A percentile compares a stretch with the other conserved stretches of the same genome.
Conservation (phyloP, 2,329 filamentous ascomycete species). For the Arthrobotrys pseudoclavata region DNA sequence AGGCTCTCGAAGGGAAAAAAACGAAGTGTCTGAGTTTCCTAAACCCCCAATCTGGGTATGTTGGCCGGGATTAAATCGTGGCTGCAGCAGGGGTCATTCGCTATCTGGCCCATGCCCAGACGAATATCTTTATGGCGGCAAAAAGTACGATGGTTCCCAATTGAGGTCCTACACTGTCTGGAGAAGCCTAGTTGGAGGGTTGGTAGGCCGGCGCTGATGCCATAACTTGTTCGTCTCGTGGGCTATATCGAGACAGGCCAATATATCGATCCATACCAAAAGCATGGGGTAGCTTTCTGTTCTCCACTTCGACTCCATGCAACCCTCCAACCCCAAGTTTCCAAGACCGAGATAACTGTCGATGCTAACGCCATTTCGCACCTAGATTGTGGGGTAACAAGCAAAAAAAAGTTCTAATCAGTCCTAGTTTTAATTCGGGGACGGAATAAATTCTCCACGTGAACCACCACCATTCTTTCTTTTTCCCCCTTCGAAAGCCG, state of each 20-base stretch:
- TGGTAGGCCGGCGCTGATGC: background rate
- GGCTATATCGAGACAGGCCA: conserved; percentile 6
- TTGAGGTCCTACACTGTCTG: background rate
- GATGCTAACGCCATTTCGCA: conserved; percentile 35
- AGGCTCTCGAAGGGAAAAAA: background rate
- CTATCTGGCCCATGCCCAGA: conserved; percentile 24
- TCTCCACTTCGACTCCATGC: conserved; percentile 26
- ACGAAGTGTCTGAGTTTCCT: conserved; percentile 8
- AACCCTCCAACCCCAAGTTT: conserved; percentile 26
- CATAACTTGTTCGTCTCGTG: conserved; percentile 24
- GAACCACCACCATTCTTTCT: conserved; percentile 14
- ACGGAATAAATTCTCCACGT: conserved; percentile 31
- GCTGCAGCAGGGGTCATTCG: conserved; percentile 41
- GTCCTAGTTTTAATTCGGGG: conserved; percentile 10
- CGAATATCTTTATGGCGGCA: conserved; percentile 44
- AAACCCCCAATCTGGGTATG: conserved; percentile 5
- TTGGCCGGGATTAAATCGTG: conserved; percentile 27
- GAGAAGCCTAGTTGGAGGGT: conserved; percentile 10
- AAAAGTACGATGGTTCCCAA: conserved; percentile 19
- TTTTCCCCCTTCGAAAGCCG: conserved; percentile 26
- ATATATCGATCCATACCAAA: conserved; percentile 25
- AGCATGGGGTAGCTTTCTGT: conserved; percentile 17
- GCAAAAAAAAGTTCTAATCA: background rate
- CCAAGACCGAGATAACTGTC: conserved; percentile 24
- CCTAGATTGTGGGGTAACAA: conserved; percentile 49